Conservation (phyloP, 371 early-diverging fungal species). For the Basidiobolus meristosporus region DNA sequence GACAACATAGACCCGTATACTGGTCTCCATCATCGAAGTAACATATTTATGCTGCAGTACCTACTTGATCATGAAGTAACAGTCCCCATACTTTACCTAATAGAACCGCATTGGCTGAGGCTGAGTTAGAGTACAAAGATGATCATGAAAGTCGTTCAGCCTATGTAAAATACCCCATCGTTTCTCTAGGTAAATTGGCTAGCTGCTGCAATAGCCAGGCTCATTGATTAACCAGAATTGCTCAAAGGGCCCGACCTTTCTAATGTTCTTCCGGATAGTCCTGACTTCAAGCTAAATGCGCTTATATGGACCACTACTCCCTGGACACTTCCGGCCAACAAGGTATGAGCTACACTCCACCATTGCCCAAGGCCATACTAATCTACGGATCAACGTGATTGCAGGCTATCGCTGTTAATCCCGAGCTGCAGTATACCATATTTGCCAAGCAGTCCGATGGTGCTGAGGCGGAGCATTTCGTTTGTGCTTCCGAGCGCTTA, state of each 20-base stretch:
- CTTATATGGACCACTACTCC: slow-evolving; percentile 95
- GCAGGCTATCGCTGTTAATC: slow-evolving; percentile 58
- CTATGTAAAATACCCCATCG: slow-evolving; percentile 42
- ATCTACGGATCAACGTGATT: background rate
- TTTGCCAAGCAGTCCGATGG: slow-evolving; percentile 11
- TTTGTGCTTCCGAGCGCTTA: slow-evolving; percentile 20
- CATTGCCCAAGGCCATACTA: background rate
- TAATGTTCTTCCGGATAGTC: slow-evolving; percentile 1
- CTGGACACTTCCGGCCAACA: slow-evolving; percentile 87
- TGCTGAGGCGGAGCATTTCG: slow-evolving; percentile 9
- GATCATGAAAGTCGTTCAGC: slow-evolving; percentile 55
- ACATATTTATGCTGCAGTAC: slow-evolving; percentile 1
- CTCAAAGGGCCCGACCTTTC: background rate
- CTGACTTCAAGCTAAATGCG: slow-evolving; percentile 19
- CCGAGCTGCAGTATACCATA: slow-evolving; percentile 45
- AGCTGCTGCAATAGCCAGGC: no score
- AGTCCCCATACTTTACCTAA: background rate
- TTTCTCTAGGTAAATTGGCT: slow-evolving; percentile 12
- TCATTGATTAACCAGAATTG: background rate
- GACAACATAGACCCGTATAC: slow-evolving; percentile 70
- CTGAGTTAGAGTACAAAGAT: slow-evolving; percentile 77
- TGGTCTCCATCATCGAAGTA: slow-evolving; percentile 74
- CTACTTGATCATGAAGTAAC: background rate
- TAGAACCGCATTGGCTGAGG: slow-evolving; percentile 80
- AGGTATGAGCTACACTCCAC: slow-evolving; percentile 9